Evolutionary conservation across 1,139 yeast species (phyloP).

Genomic region (Yamadazyma sp.): DNA sequence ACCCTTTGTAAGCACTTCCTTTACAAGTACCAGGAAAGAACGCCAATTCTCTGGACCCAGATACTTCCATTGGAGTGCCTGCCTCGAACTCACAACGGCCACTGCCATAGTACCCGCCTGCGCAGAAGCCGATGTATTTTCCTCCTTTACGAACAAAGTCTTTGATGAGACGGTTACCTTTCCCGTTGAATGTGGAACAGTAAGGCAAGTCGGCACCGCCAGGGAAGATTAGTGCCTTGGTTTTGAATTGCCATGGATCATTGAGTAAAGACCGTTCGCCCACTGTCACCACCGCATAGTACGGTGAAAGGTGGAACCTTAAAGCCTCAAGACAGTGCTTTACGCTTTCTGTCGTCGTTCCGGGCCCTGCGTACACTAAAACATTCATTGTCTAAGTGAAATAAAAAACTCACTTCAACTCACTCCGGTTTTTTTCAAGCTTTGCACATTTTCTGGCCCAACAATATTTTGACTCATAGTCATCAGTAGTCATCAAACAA

Average conservation of each 20-base stretch:
- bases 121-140: slow-evolving; percentile 80
- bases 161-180: slow-evolving; percentile 58
- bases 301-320: slow-evolving; percentile 74
- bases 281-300: slow-evolving; percentile 81
- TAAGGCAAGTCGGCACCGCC: slow-evolving; percentile 96
- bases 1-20: slow-evolving; percentile 83
- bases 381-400: slow-evolving; percentile 83
- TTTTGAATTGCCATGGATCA: slow-evolving; percentile 88
- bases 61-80: slow-evolving; percentile 76
- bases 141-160: slow-evolving; percentile 82
- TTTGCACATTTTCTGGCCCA: background rate
- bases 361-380: slow-evolving; percentile 79
- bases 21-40: slow-evolving; percentile 81
- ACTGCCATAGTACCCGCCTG: slow-evolving; percentile 94
- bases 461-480: slow-evolving; percentile 4
- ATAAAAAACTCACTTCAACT: too few relatives aligned
- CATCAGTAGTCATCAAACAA: background rate
- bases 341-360: slow-evolving; percentile 84
- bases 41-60: slow-evolving; percentile 77
- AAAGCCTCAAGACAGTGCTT: slow-evolving; percentile 79
- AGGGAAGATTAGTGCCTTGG: slow-evolving; percentile 81
- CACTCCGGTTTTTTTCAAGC: background rate
- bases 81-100: slow-evolving; percentile 78
- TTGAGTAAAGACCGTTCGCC: slow-evolving; percentile 58
- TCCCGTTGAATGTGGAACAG: slow-evolving; percentile 69